Conservation (phyloP, 2,329 filamentous ascomycete genomes). For the Stachybotrys chlorohalonatus region DNA sequence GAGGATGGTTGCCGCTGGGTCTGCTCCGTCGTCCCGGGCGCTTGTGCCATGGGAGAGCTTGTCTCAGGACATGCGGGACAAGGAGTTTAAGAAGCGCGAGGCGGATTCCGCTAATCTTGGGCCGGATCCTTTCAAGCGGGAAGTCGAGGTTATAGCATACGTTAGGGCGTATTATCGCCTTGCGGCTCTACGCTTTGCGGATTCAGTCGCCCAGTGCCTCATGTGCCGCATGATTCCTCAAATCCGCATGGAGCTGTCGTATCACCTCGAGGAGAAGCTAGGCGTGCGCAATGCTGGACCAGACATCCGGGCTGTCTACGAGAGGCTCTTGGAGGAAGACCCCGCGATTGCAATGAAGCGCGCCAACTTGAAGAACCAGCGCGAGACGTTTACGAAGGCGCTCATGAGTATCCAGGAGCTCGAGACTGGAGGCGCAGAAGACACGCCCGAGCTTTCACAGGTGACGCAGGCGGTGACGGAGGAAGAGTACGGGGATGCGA, state of each 20-base stretch:
- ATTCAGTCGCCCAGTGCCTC: constrained; percentile 39
- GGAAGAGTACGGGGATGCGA: background rate
- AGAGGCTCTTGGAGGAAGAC: constrained; percentile 40
- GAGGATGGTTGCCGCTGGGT: constrained; percentile 33
- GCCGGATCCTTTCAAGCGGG: constrained; percentile 47
- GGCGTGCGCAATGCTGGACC: constrained; percentile 23
- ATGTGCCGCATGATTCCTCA: constrained; percentile 39
- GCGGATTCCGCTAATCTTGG: constrained; percentile 38
- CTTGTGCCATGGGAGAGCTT: constrained; percentile 33
- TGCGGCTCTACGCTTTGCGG: constrained; percentile 55
- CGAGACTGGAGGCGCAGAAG: constrained; percentile 22
- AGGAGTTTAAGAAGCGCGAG: constrained; percentile 33
- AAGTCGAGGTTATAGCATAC: constrained; percentile 54
- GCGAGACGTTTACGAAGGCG: constrained; percentile 36
- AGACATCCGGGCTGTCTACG: constrained; percentile 21
- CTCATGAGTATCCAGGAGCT: constrained; percentile 35
- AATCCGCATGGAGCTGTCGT: constrained; percentile 28
- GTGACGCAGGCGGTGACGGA: constrained; percentile 4
- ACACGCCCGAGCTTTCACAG: background rate
- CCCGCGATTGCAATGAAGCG: constrained; percentile 29
- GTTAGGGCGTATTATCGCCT: constrained; percentile 62
- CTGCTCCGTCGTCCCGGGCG: constrained; percentile 11
- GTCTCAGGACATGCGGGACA: constrained; percentile 35
- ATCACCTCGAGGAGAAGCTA: constrained; percentile 33
- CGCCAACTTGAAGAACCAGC: constrained; percentile 31